These are phyloP conservation scores for Raphanus raphanistrum DNA, from an alignment of 345 rosid genomes.

Conservation along the genomic window DNA sequence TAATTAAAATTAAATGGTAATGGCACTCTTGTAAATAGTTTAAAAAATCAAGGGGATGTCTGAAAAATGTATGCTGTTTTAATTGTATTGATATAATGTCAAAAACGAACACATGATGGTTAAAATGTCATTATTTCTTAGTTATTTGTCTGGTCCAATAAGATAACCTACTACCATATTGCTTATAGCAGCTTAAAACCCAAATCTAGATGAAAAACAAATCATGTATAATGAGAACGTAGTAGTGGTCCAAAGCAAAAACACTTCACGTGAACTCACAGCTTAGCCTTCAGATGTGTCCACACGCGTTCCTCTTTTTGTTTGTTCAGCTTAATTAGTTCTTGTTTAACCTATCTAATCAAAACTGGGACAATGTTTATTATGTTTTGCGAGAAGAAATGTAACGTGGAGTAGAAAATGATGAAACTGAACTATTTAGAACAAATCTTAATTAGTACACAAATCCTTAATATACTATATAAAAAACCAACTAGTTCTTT, in stretches of 20 bases:
- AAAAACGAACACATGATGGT: too few species aligned
- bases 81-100: too few species aligned
- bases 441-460: slow-evolving; percentile 5
- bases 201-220: background rate
- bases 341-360: background rate
- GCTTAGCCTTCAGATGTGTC: slow-evolving; percentile 36
- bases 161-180: background rate
- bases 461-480: slow-evolving; percentile 9
- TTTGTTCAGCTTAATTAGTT: background rate
- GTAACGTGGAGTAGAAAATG: background rate
- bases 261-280: slow-evolving; percentile 64
- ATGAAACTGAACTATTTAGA: slow-evolving; percentile 2
- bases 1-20: too few species aligned
- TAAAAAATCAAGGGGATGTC: too few species aligned
- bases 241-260: slow-evolving; percentile 49
- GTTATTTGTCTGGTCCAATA: background rate
- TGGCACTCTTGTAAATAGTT: too few species aligned
- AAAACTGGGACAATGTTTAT: background rate
- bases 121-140: too few species aligned
- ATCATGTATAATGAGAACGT: slow-evolving; percentile 41
- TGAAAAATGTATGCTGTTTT: too few species aligned
- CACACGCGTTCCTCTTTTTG: slow-evolving; percentile 12
- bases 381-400: background rate
- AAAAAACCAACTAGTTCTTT: slow-evolving; percentile 25
- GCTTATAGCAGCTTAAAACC: background rate